Evolutionary conservation across 441 rosid genomes (phyloP).

Genomic region (Manihot esculenta): DNA sequence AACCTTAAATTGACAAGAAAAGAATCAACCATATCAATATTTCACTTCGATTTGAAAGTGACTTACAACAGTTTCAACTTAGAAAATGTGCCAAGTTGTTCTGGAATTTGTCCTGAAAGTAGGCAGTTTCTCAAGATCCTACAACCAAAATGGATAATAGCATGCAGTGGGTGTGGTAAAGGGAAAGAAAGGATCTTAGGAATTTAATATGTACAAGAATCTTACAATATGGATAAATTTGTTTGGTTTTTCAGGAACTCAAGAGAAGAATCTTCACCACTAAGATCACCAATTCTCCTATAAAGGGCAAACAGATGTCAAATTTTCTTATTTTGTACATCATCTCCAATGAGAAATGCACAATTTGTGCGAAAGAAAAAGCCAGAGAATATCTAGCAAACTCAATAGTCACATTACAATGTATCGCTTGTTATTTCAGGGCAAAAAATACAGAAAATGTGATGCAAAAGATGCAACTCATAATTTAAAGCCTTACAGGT

Average conservation of each 20-base stretch:
- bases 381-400: background rate
- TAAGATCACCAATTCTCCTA: constrained; percentile 57
- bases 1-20: background rate
- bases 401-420: background rate
- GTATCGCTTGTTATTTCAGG: background rate
- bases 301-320: background rate
- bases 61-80: constrained; percentile 44
- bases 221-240: constrained; percentile 49
- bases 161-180: background rate
- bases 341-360: background rate
- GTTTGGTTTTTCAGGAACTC: constrained; percentile 41
- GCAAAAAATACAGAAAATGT: background rate
- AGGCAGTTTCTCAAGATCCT: constrained; percentile 51
- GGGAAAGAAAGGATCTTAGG: background rate
- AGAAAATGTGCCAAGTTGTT: constrained; percentile 36
- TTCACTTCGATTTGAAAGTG: background rate
- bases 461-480: background rate
- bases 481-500: constrained; percentile 38
- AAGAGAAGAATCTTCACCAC: constrained; percentile 47
- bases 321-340: constrained; percentile 1
- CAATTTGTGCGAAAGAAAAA: background rate
- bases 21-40: background rate
- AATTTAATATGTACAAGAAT: background rate
- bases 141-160: constrained; percentile 17
- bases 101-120: constrained; percentile 49